phyloP scores from a whole-genome alignment of 1,284 basidiomycete genomes.

The Trametes pubescens region DNA sequence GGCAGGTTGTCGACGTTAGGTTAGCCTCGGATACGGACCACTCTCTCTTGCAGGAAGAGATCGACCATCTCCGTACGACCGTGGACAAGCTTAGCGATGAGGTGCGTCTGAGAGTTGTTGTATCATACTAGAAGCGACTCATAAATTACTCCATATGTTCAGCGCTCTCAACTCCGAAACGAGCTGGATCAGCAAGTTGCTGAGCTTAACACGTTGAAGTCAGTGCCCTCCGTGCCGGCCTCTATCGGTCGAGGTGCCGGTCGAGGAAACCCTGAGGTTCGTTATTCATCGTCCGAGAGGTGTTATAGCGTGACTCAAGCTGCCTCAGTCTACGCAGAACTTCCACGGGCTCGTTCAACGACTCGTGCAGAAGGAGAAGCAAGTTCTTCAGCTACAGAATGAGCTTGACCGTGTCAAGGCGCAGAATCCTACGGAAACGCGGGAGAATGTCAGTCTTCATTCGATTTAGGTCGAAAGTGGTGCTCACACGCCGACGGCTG shows the following conservation, averaged over 20 bases:
- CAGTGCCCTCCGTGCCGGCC: conserved; percentile 50
- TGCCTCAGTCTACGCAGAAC: conserved; percentile 49
- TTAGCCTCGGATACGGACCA: conserved; percentile 51
- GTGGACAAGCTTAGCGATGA: conserved; percentile 72
- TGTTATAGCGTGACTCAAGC: neutral
- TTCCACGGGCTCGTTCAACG: conserved; percentile 85
- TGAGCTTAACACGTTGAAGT: conserved; percentile 71
- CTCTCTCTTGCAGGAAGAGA: conserved; percentile 63
- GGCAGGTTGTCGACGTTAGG: conserved; percentile 65
- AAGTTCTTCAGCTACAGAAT: conserved; percentile 76
- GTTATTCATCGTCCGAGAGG: conserved; percentile 2
- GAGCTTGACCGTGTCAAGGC: conserved; percentile 73
- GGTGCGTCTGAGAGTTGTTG: conserved; percentile 48
- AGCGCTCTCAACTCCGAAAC: conserved; percentile 62
- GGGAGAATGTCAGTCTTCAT: conserved; percentile 60
- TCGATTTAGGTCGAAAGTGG: neutral
- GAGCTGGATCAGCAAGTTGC: conserved; percentile 67
- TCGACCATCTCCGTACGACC: conserved; percentile 64
- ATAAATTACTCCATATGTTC: neutral
- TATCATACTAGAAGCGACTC: neutral
- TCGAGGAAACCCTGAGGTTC: conserved; percentile 60
- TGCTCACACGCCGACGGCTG: neutral
- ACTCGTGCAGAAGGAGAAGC: conserved; percentile 85
- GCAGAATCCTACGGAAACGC: conserved; percentile 61
- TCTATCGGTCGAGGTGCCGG: conserved; percentile 46